Conservation (phyloP, 2,329 filamentous ascomycete species). For the Paraconiothyrium brasiliense region DNA sequence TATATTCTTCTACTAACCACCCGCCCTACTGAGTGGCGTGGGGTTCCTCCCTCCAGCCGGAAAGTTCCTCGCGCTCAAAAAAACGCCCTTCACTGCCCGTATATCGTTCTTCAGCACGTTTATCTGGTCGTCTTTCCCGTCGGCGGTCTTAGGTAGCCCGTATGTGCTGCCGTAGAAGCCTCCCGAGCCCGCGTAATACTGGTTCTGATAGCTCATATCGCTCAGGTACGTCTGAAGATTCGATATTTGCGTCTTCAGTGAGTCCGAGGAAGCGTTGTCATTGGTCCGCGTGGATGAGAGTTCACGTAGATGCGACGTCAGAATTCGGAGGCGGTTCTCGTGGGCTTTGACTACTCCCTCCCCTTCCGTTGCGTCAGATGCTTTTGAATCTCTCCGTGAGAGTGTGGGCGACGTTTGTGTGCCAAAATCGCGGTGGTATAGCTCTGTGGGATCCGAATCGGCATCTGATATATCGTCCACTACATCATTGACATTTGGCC, state of each 20-base stretch:
- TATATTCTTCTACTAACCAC: constrained; percentile 19
- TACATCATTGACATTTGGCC: constrained; percentile 34
- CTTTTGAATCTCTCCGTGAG: constrained; percentile 50
- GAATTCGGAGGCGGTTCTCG: constrained; percentile 58
- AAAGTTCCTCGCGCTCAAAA: constrained; percentile 79
- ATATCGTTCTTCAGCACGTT: constrained; percentile 78
- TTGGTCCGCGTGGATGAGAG: constrained; percentile 60
- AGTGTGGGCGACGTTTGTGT: constrained; percentile 74
- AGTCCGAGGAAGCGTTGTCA: constrained; percentile 61
- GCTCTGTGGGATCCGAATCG: constrained; percentile 74
- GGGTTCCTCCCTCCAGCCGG: constrained; percentile 49
- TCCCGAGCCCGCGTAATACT: constrained; percentile 53
- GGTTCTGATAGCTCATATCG: constrained; percentile 51
- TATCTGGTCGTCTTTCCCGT: constrained; percentile 73
- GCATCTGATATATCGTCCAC: constrained; percentile 56
- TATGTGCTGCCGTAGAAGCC: constrained; percentile 47
- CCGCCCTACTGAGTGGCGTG: constrained; percentile 34
- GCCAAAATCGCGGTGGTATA: constrained; percentile 83
- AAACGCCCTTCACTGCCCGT: constrained; percentile 78
- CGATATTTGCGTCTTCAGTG: constrained; percentile 59
- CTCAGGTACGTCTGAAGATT: constrained; percentile 72
- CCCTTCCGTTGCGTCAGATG: constrained; percentile 30
- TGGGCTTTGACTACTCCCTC: constrained; percentile 50
- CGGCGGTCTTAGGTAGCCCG: constrained; percentile 54
- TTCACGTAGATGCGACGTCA: constrained; percentile 62